Base-by-base conservation (phyloP, 2,329 filamentous ascomycete genomes). In the Fonsecaea monophora region DNA sequence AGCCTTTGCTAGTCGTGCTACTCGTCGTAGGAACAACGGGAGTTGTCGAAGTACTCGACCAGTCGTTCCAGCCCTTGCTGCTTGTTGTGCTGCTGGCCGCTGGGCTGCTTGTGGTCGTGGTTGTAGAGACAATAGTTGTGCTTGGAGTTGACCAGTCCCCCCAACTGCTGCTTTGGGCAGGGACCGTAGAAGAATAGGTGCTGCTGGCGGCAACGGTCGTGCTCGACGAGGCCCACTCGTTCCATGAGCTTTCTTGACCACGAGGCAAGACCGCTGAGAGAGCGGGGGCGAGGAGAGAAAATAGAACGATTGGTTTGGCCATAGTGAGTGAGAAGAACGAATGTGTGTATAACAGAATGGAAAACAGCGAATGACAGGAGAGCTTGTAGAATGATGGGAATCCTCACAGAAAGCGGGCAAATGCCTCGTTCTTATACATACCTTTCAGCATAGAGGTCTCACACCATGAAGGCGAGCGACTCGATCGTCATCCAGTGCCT, bases 251-350 rank as follows among this genome's bases (percentile, higher is more conserved):
- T 9, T 55, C 60, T 60, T 64, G 60, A 40, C 65, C 56, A 48
- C 65, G 34, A 55, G 64, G 67, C 48, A 69, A 38, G 25, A 69
- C 67, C 40, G 64, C 67, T 48, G 60, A 60, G 18, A 69, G 57
- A 57, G 67, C 67, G 8, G 67, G 67, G 21, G 62, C 66, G 32
- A 69, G 38, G 15, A 68, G 59, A 13, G 69, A 65, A 63, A 69
- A 65, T 21, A 66, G 60, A 69, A 68, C 62, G 64, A 71, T 30
- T 37, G 67, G 63, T 55, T 69, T 71, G 40, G 62, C 53, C 62
- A 68, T 69, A 32, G 18, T 60, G 38, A 58, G 32, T 45, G 56
- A 62, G 53, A 62, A 58, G 57, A 68, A 65, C 66, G 66, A 68
- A 68, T 55, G 61, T 62, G 32, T 21, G 21, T 53, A 30, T 50